A percentile compares a stretch with the other conserved stretches of the same genome.
Conservation (phyloP, 2,329 filamentous ascomycete genomes). For the Paecilomyces dactylethromorphus region DNA sequence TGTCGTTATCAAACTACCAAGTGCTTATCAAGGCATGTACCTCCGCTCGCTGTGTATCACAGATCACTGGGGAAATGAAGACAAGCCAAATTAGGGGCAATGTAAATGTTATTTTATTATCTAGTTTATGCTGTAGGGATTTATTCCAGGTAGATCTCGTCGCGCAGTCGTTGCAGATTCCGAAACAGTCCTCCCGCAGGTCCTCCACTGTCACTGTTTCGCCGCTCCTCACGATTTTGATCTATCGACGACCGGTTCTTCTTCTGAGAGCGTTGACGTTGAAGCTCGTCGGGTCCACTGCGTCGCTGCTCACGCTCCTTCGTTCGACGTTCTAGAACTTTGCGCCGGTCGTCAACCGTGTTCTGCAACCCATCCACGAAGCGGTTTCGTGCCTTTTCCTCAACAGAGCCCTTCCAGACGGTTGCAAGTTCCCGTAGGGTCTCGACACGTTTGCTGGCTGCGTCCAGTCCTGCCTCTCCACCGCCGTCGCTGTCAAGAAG, state of each 20-base stretch:
- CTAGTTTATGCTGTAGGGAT: neutral
- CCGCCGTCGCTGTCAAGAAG: slow-evolving; percentile 57
- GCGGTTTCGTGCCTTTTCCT: slow-evolving; percentile 75
- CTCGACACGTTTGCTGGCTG: slow-evolving; percentile 67
- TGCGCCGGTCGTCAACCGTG: slow-evolving; percentile 69
- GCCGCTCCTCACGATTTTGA: slow-evolving; percentile 9
- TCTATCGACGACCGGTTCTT: slow-evolving; percentile 18
- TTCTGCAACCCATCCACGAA: slow-evolving; percentile 78
- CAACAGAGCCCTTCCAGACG: slow-evolving; percentile 95
- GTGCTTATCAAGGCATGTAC: too few relatives aligned
- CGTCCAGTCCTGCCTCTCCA: slow-evolving; percentile 57
- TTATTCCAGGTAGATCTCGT: slow-evolving; percentile 48
- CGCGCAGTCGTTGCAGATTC: slow-evolving; percentile 47
- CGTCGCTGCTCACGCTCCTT: slow-evolving; percentile 33
- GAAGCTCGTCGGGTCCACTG: slow-evolving; percentile 28
- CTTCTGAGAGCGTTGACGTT: slow-evolving; percentile 9
- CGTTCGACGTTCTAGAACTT: slow-evolving; percentile 35
- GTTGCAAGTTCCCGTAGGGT: slow-evolving; percentile 66
- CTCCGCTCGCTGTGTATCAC: too few relatives aligned
- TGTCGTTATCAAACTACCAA: too few relatives aligned
- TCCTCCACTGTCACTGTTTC: slow-evolving; percentile 27
- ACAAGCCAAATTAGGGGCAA: neutral
- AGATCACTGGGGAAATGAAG: neutral
- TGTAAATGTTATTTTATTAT: neutral
- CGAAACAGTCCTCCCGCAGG: slow-evolving; percentile 46